Conservation (phyloP, 768 basidiomycete genomes). For the Lactarius sanguifluus region DNA sequence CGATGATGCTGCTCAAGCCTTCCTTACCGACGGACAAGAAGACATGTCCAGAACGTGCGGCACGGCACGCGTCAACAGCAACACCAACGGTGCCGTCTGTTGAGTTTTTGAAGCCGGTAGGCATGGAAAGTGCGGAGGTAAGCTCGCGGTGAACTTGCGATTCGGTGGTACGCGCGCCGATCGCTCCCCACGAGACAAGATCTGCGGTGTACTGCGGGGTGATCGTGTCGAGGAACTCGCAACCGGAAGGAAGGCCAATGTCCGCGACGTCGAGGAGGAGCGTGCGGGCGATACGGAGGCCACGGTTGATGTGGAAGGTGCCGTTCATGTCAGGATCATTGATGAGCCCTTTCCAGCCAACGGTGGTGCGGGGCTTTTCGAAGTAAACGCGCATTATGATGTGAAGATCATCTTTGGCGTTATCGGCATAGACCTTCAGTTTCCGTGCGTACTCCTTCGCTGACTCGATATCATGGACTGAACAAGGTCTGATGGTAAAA, state of each 20-base stretch:
- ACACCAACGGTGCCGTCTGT: conserved; percentile 92
- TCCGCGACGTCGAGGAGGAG: conserved; percentile 87
- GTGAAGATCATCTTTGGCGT: conserved; percentile 78
- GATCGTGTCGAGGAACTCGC: conserved; percentile 88
- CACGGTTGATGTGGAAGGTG: conserved; percentile 94
- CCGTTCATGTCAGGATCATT: conserved; percentile 96
- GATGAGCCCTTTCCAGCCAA: conserved; percentile 99
- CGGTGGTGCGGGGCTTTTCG: conserved; percentile 93
- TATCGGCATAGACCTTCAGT: conserved; percentile 76
- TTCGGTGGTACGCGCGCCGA: conserved; percentile 91
- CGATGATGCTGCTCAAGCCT: conserved; percentile 90
- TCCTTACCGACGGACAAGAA: conserved; percentile 98
- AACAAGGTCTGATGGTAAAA: conserved; percentile 70
- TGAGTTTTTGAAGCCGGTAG: conserved; percentile 98
- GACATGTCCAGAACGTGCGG: conserved; percentile 86
- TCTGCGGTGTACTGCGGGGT: conserved; percentile 91
- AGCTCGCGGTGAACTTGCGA: conserved; percentile 92
- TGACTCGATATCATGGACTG: conserved; percentile 85
- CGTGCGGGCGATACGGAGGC: conserved; percentile 82
- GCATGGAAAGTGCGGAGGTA: conserved; percentile 86
- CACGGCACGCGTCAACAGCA: conserved; percentile 93
- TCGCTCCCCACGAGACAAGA: conserved; percentile 92
- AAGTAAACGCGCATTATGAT: conserved; percentile 99
- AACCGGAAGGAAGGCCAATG: conserved; percentile 90
- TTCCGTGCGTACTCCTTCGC: conserved; percentile 85